Base-by-base conservation (phyloP, 1,284 basidiomycete genomes). In the Sphaerobolus stellatus region DNA sequence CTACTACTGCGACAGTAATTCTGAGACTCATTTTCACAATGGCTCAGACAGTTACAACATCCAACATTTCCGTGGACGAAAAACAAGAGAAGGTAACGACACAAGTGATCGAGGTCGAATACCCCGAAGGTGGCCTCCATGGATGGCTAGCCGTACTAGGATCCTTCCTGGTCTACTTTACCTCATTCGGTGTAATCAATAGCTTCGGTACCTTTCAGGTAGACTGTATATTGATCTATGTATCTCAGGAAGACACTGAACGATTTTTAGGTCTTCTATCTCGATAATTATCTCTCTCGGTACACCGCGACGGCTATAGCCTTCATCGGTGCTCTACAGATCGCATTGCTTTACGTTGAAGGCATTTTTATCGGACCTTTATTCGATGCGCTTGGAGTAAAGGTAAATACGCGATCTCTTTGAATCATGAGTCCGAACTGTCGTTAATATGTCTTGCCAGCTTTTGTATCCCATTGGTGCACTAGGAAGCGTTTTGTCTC, bases 171-270 rank as follows among this genome's bases (percentile, higher is more conserved):
- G 34, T 54, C 16, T 47, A 28, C 20, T 54, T 54, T 40, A 36
- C 52, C 3, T 38, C 52, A 16, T 36, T 54, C 38, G 52, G 52
- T n/a, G 34, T 54, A 7, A 38, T 54, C 29, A 54, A 54, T 25
- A 48, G 45, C n/a, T 54, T 48, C 18, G 52, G 45, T 5, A 41
- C 52, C 9, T 54, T 54, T 24, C 52, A 54, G 52, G 52, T 54
- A 16, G 48, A 16, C 33, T n/a, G 16, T 16, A 16, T 33, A 7
- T 13, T 6, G 7, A 34, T 14, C 28, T 29, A 13, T 5, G 38
- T 14, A 18, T 31, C 2, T 30, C 14, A 13, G 13, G 28, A 41
- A 45, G 30, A 20, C 4, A 28, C 30, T 50, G 2, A 20, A 29
- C 24, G 24, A 5, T 5, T 16, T 50, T n/a, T 41, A 33, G n/a